A percentile compares a stretch with the other conserved stretches of the same genome.
These are phyloP conservation scores for Epichloe gansuensis DNA, from an alignment of 2,329 filamentous ascomycete species.

Conservation along the genomic window DNA sequence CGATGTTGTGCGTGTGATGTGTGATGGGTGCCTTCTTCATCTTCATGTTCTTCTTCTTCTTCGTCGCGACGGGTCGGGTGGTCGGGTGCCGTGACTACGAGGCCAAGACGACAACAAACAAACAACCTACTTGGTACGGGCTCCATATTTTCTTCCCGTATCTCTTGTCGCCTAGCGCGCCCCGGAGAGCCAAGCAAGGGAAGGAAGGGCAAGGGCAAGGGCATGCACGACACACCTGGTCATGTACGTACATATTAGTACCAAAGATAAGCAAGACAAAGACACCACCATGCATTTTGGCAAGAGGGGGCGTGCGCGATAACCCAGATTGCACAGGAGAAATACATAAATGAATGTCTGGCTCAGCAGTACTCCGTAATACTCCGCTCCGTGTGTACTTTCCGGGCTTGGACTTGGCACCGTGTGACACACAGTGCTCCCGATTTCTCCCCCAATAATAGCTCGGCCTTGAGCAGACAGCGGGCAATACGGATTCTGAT, in stretches of 20 bases:
- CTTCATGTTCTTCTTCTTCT: not conserved
- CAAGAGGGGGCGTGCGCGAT: not conserved
- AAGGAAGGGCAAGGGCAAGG: not conserved
- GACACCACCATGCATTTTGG: too few relatives aligned
- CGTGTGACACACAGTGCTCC: constrained; percentile 8
- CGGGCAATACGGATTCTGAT: not conserved
- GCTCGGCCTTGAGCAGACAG: not conserved
- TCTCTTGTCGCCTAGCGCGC: not conserved
- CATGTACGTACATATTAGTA: too few relatives aligned
- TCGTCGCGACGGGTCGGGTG: too few relatives aligned
- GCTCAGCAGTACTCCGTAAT: not conserved
- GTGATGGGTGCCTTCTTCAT: not conserved
- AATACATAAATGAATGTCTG: too few relatives aligned
- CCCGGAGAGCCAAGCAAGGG: not conserved
- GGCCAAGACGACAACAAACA: not conserved
- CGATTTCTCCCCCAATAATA: not conserved
- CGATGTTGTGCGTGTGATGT: too few relatives aligned
- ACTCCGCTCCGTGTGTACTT: not conserved
- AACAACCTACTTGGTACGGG: not conserved
- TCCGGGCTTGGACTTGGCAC: constrained; percentile 3
- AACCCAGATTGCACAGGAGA: not conserved
- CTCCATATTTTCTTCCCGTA: not conserved
- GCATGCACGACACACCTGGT: not conserved
- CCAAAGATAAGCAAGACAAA: too few relatives aligned
- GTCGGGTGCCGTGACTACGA: not conserved